Evolutionary conservation across 2,329 filamentous ascomycete species (phyloP).

Genomic region (Boeremia lycopersici): DNA sequence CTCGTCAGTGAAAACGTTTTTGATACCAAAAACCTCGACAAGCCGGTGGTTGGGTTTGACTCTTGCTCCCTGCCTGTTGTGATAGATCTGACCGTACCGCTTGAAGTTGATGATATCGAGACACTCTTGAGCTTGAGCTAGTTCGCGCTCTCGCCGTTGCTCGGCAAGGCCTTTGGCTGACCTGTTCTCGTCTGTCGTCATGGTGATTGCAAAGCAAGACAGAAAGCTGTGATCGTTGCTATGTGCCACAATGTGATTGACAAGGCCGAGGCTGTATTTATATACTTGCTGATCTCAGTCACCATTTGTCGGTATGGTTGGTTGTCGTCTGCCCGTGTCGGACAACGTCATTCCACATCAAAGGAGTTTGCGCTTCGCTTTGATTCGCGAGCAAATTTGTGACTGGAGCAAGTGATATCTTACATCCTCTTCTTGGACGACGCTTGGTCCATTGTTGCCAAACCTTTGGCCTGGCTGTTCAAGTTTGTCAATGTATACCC

Average conservation of each 20-base stretch:
- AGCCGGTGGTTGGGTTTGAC: background rate
- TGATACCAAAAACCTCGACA: background rate
- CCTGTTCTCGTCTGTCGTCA: background rate
- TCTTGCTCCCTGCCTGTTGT: background rate
- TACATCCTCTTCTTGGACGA: background rate
- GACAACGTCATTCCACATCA: background rate
- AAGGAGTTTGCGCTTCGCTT: background rate
- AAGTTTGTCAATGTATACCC: too few species aligned
- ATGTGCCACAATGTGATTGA: background rate
- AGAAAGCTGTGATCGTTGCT: background rate
- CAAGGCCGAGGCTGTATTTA: background rate
- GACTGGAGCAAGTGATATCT: background rate
- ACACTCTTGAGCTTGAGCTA: background rate
- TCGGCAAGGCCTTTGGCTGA: background rate
- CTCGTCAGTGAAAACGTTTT: background rate
- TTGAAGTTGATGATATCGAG: background rate
- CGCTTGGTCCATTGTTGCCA: too few species aligned
- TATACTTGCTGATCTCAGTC: background rate
- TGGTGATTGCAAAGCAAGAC: background rate
- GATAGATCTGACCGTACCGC: background rate
- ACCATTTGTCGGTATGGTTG: background rate
- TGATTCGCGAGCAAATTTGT: background rate
- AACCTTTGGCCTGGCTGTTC: too few species aligned
- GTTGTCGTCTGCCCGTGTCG: background rate
- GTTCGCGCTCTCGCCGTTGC: background rate